phyloP scores from a whole-genome alignment of 805 yeast species.

The Hanseniaspora guilliermondii region DNA sequence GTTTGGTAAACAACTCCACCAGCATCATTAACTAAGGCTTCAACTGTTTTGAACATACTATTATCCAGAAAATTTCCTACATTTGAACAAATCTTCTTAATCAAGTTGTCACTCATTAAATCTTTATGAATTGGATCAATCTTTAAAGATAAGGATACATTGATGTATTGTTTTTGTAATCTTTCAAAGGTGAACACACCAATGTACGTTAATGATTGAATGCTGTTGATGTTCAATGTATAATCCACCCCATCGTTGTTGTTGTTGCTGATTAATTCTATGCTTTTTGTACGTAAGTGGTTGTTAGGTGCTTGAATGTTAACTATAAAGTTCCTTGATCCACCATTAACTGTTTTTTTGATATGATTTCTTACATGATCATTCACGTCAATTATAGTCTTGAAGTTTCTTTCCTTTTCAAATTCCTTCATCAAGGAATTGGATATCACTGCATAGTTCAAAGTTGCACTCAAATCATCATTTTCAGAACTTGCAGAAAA shows the following conservation, averaged over 20 bases:
- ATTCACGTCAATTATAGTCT: neutral
- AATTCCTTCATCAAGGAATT: constrained; percentile 41
- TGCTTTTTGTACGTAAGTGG: neutral
- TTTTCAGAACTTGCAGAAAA: constrained; percentile 61
- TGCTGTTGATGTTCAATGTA: constrained; percentile 18
- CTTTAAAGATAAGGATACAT: constrained; percentile 35
- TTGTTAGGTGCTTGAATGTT: neutral
- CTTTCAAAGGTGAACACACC: constrained; percentile 92
- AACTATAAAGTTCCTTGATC: neutral
- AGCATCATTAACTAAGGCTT: constrained; percentile 69
- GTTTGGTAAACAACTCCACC: constrained; percentile 35
- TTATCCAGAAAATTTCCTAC: constrained; percentile 52
- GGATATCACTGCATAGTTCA: constrained; percentile 79
- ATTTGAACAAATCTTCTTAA: constrained; percentile 33
- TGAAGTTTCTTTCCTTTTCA: neutral
- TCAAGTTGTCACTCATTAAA: constrained; percentile 14
- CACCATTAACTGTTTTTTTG: neutral
- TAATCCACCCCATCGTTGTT: neutral
- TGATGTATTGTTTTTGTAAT: constrained; percentile 62
- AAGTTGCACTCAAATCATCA: constrained; percentile 70
- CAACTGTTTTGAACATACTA: constrained; percentile 84
- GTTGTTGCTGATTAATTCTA: neutral
- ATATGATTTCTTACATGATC: neutral
- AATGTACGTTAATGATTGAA: constrained; percentile 60
- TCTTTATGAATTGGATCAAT: constrained; percentile 10